Conservation (phyloP, 2,329 filamentous ascomycete species). For the Talaromyces sp. region DNA sequence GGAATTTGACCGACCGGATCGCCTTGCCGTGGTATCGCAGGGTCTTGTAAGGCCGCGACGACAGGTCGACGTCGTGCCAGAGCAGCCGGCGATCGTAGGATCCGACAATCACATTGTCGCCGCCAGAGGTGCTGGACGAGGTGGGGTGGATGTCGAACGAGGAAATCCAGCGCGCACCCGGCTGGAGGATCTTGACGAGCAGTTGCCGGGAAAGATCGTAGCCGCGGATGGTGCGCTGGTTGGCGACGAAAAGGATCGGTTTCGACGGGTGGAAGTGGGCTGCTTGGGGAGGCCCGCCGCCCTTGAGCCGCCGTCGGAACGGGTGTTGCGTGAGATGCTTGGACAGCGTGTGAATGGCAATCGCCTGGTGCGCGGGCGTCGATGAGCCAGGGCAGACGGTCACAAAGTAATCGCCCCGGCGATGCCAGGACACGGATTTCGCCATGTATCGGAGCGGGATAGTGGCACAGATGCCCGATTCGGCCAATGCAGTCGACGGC, state of each 20-base stretch:
- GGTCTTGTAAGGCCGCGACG: slow-evolving; percentile 87
- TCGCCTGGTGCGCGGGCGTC: slow-evolving; percentile 54
- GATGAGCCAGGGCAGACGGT: slow-evolving; percentile 69
- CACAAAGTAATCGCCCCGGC: slow-evolving; percentile 88
- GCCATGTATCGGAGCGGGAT: slow-evolving; percentile 73
- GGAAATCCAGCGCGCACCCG: slow-evolving; percentile 90
- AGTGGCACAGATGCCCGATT: slow-evolving; percentile 70
- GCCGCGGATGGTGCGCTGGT: slow-evolving; percentile 83
- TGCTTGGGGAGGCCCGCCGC: slow-evolving; percentile 72
- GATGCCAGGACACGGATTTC: slow-evolving; percentile 90
- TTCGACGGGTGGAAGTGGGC: slow-evolving; percentile 92
- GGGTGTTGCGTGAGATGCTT: slow-evolving; percentile 94
- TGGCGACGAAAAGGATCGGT: slow-evolving; percentile 92
- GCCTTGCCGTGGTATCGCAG: slow-evolving; percentile 91
- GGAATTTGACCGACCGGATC: slow-evolving; percentile 83
- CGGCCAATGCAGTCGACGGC: slow-evolving; percentile 66
- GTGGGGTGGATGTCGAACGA: slow-evolving; percentile 84
- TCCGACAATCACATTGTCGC: slow-evolving; percentile 89
- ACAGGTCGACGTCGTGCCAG: slow-evolving; percentile 96
- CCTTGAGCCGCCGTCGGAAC: slow-evolving; percentile 67
- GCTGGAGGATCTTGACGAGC: slow-evolving; percentile 86
- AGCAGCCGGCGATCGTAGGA: slow-evolving; percentile 90
- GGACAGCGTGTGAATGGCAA: slow-evolving; percentile 89
- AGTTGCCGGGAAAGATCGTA: slow-evolving; percentile 92
- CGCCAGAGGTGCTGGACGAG: slow-evolving; percentile 86